Evolutionary conservation across 345 rosid genomes (phyloP), one percentile per base, ranked within the genome.

Genomic region (Durio zibethinus): DNA sequence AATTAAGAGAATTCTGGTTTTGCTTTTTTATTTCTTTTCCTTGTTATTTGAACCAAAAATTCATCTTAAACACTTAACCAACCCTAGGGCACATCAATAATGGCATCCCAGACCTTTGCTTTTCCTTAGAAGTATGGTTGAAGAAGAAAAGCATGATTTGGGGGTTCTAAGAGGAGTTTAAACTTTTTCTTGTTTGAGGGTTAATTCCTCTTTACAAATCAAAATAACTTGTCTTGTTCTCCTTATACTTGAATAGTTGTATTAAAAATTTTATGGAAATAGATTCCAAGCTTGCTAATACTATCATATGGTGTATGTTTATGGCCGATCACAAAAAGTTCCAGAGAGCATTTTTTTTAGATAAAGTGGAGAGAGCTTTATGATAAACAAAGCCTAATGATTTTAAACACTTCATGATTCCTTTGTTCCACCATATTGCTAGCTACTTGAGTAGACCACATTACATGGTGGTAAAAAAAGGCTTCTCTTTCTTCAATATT

Each of bases 401-500:
- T 77, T 88, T 88, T 76, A 85, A 75, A 78, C 81, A 71, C 0
- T 83, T 82, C 62, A 82, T 86, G 81, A 80, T 80, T 63, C 89
- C 89, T 63, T 64, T 88, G 64, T 86, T 88, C 80, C 83, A 82
- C 42, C 86, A 80, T 81, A 84, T 88, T 71, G 85, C 80, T 40
- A 83, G 78, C 59, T 88, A 88, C 77, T 87, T 88, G 25, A 86
- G 77, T 40, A 86, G 89, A 69, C 64, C 85, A 36, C 86, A 86
- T 82, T 84, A 83, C 72, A 86, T 83, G 90, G 90, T 88, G 78
- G 91, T 91, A n/a, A 92, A 90, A 83, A 83, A 90, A 35, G 86
- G 90, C 40, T 78, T 90, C 47, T 90, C 86, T 85, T 83, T 88
- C 85, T 90, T 92, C 91, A 87, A 88, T 84, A 89, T n/a, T 8